Conservation (phyloP, 2,329 filamentous ascomycete genomes). For the Stachybotrys chartarum region DNA sequence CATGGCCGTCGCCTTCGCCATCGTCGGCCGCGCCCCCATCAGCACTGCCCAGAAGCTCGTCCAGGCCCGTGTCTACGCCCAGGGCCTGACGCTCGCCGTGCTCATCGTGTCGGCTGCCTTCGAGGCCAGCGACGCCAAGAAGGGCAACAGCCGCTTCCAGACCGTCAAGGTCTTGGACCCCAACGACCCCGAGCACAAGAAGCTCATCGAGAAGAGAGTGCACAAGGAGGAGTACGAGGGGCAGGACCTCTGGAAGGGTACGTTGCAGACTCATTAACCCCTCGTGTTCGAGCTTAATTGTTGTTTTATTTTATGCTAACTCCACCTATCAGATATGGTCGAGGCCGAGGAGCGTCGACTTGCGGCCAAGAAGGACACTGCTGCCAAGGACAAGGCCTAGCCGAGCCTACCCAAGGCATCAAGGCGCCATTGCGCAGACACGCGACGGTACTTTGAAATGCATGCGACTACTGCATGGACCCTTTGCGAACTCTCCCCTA, state of each 20-base stretch:
- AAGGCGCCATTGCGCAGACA: too few species aligned
- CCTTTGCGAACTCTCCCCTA: neutral
- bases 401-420: too few species aligned
- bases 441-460: too few species aligned
- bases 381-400: constrained; percentile 7
- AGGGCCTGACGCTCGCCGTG: constrained; percentile 79
- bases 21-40: constrained; percentile 73
- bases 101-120: constrained; percentile 76
- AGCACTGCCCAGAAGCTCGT: constrained; percentile 79
- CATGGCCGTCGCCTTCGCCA: constrained; percentile 65
- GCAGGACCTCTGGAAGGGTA: constrained; percentile 89
- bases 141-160: constrained; percentile 74
- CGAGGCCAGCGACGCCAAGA: constrained; percentile 70
- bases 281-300: constrained; percentile 4
- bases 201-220: constrained; percentile 77
- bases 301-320: neutral
- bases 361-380: constrained; percentile 26
- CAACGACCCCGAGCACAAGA: constrained; percentile 74
- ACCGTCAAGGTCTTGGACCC: constrained; percentile 75
- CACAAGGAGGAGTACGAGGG: constrained; percentile 83
- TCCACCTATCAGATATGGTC: constrained; percentile 59
- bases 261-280: constrained; percentile 16
- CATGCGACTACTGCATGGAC: neutral
- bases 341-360: constrained; percentile 65
- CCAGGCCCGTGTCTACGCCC: constrained; percentile 89